Conservation (phyloP, 139 green algal genomes). For the Marvania coccoides region DNA sequence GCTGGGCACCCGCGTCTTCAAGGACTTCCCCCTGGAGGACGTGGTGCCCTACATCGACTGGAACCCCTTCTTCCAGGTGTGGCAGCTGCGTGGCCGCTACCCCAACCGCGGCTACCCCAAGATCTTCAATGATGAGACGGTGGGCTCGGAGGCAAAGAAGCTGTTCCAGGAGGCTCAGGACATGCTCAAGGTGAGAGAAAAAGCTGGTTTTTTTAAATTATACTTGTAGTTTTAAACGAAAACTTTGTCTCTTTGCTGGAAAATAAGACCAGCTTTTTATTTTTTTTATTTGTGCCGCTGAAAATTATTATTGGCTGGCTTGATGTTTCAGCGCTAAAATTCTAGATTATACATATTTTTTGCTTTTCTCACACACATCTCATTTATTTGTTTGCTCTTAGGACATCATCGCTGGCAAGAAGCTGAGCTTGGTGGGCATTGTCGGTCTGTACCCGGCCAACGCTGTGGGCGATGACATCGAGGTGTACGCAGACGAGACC, state of each 20-base stretch:
- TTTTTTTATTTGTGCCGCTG: conserved; percentile 2
- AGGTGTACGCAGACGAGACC: conserved; percentile 76
- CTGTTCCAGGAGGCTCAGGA: conserved; percentile 90
- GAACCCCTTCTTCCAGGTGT: conserved; percentile 99
- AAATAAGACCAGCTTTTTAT: too few species aligned
- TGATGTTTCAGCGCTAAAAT: background rate
- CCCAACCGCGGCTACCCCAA: conserved; percentile 98
- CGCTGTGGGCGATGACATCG: conserved; percentile 89
- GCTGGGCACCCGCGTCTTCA: conserved; percentile 64
- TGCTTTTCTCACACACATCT: background rate
- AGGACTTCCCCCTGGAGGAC: conserved; percentile 81
- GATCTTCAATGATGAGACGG: conserved; percentile 98
- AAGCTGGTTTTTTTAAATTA: too few species aligned
- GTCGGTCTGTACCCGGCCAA: conserved; percentile 90
- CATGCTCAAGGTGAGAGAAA: conserved; percentile 55
- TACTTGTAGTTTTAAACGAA: background rate
- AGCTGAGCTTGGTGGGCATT: conserved; percentile 70
- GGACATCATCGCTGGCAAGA: conserved; percentile 84
- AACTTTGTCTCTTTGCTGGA: background rate
- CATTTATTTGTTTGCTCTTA: background rate
- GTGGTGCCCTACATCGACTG: conserved; percentile 96
- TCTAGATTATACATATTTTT: background rate
- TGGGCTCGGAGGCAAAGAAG: conserved; percentile 93
- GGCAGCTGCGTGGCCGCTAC: conserved; percentile 96
- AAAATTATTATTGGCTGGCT: background rate